Evolutionary conservation across 2,329 filamentous ascomycete species (phyloP).

Genomic region (Ophiocordyceps polyrhachis-furcata): DNA sequence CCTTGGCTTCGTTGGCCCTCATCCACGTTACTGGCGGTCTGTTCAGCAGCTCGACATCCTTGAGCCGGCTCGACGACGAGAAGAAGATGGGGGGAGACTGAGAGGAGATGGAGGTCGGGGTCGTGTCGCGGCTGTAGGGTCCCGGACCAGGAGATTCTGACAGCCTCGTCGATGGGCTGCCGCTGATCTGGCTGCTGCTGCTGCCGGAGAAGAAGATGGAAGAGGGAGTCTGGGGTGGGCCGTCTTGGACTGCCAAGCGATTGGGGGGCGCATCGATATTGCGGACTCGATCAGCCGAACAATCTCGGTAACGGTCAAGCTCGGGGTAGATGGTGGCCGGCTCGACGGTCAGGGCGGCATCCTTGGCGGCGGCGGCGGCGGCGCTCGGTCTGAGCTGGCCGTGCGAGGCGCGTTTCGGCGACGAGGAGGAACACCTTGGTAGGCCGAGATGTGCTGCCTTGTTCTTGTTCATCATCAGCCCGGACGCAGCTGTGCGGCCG

Average conservation of each 20-base stretch:
- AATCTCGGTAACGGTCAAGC: constrained; percentile 38
- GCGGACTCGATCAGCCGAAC: constrained; percentile 12
- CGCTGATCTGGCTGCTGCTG: constrained; percentile 36
- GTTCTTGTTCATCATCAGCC: background rate
- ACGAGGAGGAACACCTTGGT: background rate
- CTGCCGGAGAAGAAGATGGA: constrained; percentile 36
- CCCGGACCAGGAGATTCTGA: constrained; percentile 53
- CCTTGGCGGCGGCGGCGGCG: background rate
- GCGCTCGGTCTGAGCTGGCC: background rate
- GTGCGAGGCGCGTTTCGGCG: background rate
- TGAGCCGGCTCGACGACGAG: background rate
- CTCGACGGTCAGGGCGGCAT: constrained; percentile 9
- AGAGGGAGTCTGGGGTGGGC: constrained; percentile 44
- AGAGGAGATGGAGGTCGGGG: constrained; percentile 60
- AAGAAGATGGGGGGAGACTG: constrained; percentile 46
- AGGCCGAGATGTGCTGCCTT: background rate
- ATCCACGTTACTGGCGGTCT: constrained; percentile 43
- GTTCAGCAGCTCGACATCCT: constrained; percentile 20
- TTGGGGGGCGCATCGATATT: constrained; percentile 28
- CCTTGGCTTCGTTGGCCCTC: constrained; percentile 32
- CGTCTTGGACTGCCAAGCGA: constrained; percentile 41
- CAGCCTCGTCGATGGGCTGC: constrained; percentile 56
- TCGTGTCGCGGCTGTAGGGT: constrained; percentile 58
- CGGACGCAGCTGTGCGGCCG: background rate
- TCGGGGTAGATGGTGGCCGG: constrained; percentile 37